phyloP scores from a whole-genome alignment of 495 filamentous ascomycete species.

The Annulohypoxylon moriforme region DNA sequence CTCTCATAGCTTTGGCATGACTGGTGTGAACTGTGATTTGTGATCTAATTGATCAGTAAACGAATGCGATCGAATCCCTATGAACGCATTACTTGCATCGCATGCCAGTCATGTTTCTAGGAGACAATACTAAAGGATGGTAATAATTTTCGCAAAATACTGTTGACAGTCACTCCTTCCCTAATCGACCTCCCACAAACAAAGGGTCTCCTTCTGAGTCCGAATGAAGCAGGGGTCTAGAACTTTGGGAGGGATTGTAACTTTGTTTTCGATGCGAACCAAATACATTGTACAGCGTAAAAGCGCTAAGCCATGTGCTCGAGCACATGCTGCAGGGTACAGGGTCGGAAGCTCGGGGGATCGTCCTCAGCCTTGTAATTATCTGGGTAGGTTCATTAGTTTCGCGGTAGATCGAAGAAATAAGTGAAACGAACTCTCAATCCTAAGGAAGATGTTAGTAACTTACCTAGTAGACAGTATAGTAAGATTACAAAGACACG shows the following conservation, averaged over 20 bases:
- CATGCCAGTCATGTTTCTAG: background rate
- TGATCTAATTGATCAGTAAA: slow-evolving; percentile 10
- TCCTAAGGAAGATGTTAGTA: background rate
- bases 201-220: background rate
- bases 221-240: background rate
- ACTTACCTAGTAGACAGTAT: background rate
- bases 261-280: slow-evolving; percentile 2
- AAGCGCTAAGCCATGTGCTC: slow-evolving; percentile 22
- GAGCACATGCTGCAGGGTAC: slow-evolving; percentile 21
- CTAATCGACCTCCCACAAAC: background rate
- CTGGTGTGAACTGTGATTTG: slow-evolving; percentile 1
- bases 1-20: background rate
- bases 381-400: background rate
- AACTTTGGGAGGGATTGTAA: background rate
- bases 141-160: background rate
- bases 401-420: background rate
- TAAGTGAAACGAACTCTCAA: background rate
- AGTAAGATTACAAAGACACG: slow-evolving; percentile 17
- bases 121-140: background rate
- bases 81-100: background rate
- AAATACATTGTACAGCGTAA: no score
- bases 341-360: background rate
- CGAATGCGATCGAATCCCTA: slow-evolving; percentile 1
- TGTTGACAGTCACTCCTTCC: background rate
- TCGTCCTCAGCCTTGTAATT: slow-evolving; percentile 17